Evolutionary conservation across 2,329 filamentous ascomycete genomes (phyloP), one percentile per base, ranked within the genome.

Genomic region (Claviceps paspali): DNA sequence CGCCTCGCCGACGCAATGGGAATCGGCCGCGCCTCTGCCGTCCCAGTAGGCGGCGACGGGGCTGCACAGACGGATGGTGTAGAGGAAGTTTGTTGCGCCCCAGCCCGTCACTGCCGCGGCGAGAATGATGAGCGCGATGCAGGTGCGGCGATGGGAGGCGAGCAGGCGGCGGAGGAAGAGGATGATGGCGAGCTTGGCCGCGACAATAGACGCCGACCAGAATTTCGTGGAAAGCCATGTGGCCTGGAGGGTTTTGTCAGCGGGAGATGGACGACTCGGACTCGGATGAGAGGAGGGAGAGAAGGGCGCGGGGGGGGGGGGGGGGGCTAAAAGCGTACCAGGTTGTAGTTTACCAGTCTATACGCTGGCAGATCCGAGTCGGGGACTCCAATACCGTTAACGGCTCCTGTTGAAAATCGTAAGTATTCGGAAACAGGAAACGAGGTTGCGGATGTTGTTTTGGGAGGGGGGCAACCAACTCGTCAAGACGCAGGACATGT

Each of bases 151-250:
- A 18, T 38, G 18, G 7, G 35, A 19, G 31, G 34, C 42, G 18
- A 44, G 22, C 1, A 44, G 37, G 29, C 35, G 38, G 12, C 40
- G 37, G 14, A 44, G 31, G 21, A 44, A 42, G 14, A 44, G 21
- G 12, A 44, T 44, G 23, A 44, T 44, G 29, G 40, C 36, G 9
- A 44, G 35, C 22, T 39, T 37, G 38, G 29, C 38, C 35, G 36
- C 38, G 6, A 38, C 23, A 37, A 42, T 41, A 9, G 39, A 42
- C 7, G 33, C 21, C 3, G 36, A 36, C 29, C 37, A 42, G n/a
- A 44, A 41, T 21, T 44, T 44, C 15, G 32, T 38, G n/a, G 40
- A 35, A 10, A 44, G 40, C 42, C 42, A 44, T 3, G 42, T 42
- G 33, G 37, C 42, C 39, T 41, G 26, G 12, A n/a, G 8, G 14